Evolutionary conservation across 495 filamentous ascomycete genomes (phyloP), one percentile per base, ranked within the genome.

Genomic region (Podospora comata): DNA sequence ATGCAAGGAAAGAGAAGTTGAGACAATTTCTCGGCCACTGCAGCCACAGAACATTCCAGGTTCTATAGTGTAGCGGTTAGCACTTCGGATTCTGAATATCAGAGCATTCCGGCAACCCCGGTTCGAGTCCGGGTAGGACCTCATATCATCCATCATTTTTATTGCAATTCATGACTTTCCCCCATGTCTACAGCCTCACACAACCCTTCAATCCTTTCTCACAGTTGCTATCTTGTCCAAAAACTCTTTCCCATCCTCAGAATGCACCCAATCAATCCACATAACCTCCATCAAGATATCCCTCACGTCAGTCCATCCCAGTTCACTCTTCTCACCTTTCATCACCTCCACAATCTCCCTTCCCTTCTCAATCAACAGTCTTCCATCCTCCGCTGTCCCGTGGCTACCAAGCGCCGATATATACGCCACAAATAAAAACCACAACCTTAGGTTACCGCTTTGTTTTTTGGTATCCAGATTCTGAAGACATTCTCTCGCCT

Each of bases 121-220:
- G 72, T 75, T 75, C 70, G 74, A 75, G 72, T 74, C 74, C 72
- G 74, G 74, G 74, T 74, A 75, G 70, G 74, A 74, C 74, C 74
- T 75, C 55, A 58, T 16, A 13, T 16, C 7, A 48, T 48, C 13
- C 5, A 13, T 48, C 2, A 48, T 48, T 13, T 48, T 48, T 48
- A 18, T 48, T 6, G 7, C 15, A 9, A 11, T 48, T 48, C 13
- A 2, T 16, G 39, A 5, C 4, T 0, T 48, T 48, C 13, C 39
- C 4, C 13, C 13, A 48, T 48, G 9, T 48, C 13, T 11, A 48
- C 39, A 48, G 15, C 2, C 2, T 39, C 34, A 39, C 34, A 39
- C 11, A 39, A 11, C 39, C 13, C 13, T 48, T 48, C 39, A 48
- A 48, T 32, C 4, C 4, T 32, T 32, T 7, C 30, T 32, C 39